A percentile compares a stretch with the other conserved stretches of the same genome.
Evolutionary conservation across 805 yeast species (phyloP).

Genomic region (Wickerhamomyces xylosicus): DNA sequence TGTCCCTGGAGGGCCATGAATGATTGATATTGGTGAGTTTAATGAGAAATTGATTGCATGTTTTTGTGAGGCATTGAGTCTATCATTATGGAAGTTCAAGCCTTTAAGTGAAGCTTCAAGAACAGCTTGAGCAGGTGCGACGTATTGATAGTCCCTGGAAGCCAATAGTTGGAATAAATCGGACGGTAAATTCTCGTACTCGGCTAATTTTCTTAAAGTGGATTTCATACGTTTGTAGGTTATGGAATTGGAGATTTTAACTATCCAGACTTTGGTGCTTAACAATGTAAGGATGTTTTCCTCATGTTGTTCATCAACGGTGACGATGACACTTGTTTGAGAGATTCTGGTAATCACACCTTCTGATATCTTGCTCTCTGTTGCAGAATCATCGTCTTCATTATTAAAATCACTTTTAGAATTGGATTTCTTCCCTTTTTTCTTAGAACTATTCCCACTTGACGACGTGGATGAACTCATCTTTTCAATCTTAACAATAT

Average conservation of each 20-base stretch:
- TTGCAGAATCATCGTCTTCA: slow-evolving; percentile 12
- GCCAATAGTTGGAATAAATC: slow-evolving; percentile 39
- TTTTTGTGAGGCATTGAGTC: slow-evolving; percentile 50
- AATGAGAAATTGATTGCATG: slow-evolving; percentile 63
- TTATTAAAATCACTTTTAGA: slow-evolving; percentile 1
- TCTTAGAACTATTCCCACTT: slow-evolving; percentile 7
- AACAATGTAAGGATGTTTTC: slow-evolving; percentile 36
- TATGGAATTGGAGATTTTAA: slow-evolving; percentile 46
- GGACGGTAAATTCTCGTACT: slow-evolving; percentile 27
- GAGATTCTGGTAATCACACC: slow-evolving; percentile 59
- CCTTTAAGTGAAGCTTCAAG: slow-evolving; percentile 2
- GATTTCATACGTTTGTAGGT: slow-evolving; percentile 74
- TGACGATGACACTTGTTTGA: slow-evolving; percentile 37
- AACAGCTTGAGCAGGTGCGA: slow-evolving; percentile 13
- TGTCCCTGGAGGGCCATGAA: slow-evolving; percentile 77
- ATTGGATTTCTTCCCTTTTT: slow-evolving; percentile 15
- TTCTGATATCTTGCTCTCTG: slow-evolving; percentile 24
- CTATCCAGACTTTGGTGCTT: slow-evolving; percentile 49
- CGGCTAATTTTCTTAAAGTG: slow-evolving; percentile 57
- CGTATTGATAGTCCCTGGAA: slow-evolving; percentile 22
- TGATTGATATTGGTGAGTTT: slow-evolving; percentile 44
- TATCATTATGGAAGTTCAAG: slow-evolving; percentile 29
- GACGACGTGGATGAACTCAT: slow-evolving; percentile 13
- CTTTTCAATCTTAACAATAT: slow-evolving; percentile 54
- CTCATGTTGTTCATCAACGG: slow-evolving; percentile 48